phyloP scores from a whole-genome alignment of 2,329 filamentous ascomycete genomes.

The Alternaria atra region DNA sequence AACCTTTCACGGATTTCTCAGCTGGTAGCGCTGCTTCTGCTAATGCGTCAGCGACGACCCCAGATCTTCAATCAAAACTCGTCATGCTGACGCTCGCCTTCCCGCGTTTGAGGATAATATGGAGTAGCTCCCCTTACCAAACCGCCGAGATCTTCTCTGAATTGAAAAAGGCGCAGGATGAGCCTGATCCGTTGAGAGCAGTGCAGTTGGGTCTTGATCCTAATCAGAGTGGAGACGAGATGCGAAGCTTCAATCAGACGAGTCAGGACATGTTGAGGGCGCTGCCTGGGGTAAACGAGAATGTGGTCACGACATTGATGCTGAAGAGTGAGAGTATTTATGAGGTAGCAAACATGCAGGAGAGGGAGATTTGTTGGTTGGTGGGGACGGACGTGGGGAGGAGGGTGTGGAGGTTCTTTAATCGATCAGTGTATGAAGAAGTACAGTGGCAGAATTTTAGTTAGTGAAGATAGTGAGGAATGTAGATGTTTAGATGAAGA shows the following conservation, averaged over 20 bases:
- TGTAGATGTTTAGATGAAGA: not conserved
- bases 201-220: conserved; percentile 81
- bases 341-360: conserved; percentile 87
- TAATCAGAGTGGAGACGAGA: conserved; percentile 61
- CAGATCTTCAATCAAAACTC: conserved; percentile 89
- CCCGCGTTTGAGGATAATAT: conserved; percentile 87
- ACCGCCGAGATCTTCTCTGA: conserved; percentile 97
- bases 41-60: conserved; percentile 64
- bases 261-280: conserved; percentile 89
- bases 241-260: conserved; percentile 80
- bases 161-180: conserved; percentile 86
- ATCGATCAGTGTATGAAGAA: conserved; percentile 61
- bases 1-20: conserved; percentile 60
- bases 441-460: conserved; percentile 34
- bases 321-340: conserved; percentile 77
- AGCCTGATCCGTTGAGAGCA: conserved; percentile 89
- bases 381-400: conserved; percentile 81
- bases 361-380: conserved; percentile 73
- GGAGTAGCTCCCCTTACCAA: conserved; percentile 89
- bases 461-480: not conserved
- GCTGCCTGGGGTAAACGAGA: conserved; percentile 80
- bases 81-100: conserved; percentile 93
- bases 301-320: conserved; percentile 77
- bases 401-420: conserved; percentile 84
- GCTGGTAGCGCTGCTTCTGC: conserved; percentile 9